Conservation (phyloP, 768 basidiomycete genomes). For the Mycena floridula region DNA sequence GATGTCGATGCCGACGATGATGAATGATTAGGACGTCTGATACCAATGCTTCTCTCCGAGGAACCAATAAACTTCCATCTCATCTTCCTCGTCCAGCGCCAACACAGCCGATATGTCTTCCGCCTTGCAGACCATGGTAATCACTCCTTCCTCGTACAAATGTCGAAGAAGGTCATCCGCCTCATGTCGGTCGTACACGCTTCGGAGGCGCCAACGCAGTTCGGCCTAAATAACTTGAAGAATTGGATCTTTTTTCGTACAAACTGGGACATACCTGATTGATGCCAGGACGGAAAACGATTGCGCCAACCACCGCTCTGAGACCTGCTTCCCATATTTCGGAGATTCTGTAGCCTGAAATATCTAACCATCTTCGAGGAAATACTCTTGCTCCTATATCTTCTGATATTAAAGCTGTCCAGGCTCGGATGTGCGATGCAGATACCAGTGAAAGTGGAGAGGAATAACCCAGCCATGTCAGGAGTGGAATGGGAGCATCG, state of each 20-base stretch:
- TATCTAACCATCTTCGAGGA: slow-evolving; percentile 76
- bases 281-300: slow-evolving; percentile 70
- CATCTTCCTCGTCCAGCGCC: slow-evolving; percentile 48
- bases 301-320: slow-evolving; percentile 57
- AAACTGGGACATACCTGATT: slow-evolving; percentile 47
- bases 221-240: slow-evolving; percentile 41
- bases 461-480: slow-evolving; percentile 66
- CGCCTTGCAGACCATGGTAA: slow-evolving; percentile 20
- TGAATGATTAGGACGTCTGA: slow-evolving; percentile 32
- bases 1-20: background rate
- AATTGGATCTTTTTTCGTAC: background rate
- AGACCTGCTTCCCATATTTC: slow-evolving; percentile 72
- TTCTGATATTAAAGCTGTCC: slow-evolving; percentile 52
- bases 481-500: slow-evolving; percentile 42
- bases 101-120: slow-evolving; percentile 14
- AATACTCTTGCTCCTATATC: slow-evolving; percentile 39
- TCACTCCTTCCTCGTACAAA: slow-evolving; percentile 45
- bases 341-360: slow-evolving; percentile 51
- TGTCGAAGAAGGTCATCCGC: slow-evolving; percentile 53
- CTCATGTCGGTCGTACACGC: slow-evolving; percentile 74
- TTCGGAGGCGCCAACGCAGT: slow-evolving; percentile 63
- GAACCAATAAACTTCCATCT: slow-evolving; percentile 49
- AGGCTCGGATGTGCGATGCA: slow-evolving; percentile 40
- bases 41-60: slow-evolving; percentile 59
- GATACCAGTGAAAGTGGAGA: slow-evolving; percentile 48